Conservation (phyloP, 1,139 yeast species). For the Kodamaea fungicola region DNA sequence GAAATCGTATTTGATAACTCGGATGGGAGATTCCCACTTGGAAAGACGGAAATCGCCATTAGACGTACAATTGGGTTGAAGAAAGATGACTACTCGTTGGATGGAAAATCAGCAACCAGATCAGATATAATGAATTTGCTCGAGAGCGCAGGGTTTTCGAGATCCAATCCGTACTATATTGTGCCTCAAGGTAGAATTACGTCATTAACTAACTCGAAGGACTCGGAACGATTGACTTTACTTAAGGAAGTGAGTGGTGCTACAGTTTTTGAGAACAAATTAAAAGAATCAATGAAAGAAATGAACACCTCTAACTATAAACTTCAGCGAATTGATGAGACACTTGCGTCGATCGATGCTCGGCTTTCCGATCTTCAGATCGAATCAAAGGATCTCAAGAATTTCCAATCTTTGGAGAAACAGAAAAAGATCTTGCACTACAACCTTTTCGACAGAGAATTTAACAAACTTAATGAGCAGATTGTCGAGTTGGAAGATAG, state of each 20-base stretch:
- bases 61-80: slow-evolving; percentile 89
- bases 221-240: slow-evolving; percentile 70
- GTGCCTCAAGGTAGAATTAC: slow-evolving; percentile 96
- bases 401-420: slow-evolving; percentile 65
- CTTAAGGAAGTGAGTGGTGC: slow-evolving; percentile 96
- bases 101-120: slow-evolving; percentile 74
- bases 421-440: slow-evolving; percentile 71
- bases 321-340: slow-evolving; percentile 70
- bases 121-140: slow-evolving; percentile 78
- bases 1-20: slow-evolving; percentile 83
- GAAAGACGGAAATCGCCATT: slow-evolving; percentile 64
- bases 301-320: slow-evolving; percentile 72
- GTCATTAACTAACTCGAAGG: slow-evolving; percentile 83
- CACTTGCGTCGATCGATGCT: slow-evolving; percentile 65
- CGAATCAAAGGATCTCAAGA: slow-evolving; percentile 73
- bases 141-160: slow-evolving; percentile 90
- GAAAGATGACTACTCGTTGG: slow-evolving; percentile 85
- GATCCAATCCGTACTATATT: slow-evolving; percentile 89
- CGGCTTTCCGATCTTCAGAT: slow-evolving; percentile 75
- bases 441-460: slow-evolving; percentile 74
- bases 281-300: slow-evolving; percentile 75
- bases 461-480: slow-evolving; percentile 55
- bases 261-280: slow-evolving; percentile 77
- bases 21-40: slow-evolving; percentile 72
- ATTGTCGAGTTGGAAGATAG: slow-evolving; percentile 62